Evolutionary conservation across 2,329 filamentous ascomycete genomes (phyloP).

Genomic region (Aspergillus texensis): DNA sequence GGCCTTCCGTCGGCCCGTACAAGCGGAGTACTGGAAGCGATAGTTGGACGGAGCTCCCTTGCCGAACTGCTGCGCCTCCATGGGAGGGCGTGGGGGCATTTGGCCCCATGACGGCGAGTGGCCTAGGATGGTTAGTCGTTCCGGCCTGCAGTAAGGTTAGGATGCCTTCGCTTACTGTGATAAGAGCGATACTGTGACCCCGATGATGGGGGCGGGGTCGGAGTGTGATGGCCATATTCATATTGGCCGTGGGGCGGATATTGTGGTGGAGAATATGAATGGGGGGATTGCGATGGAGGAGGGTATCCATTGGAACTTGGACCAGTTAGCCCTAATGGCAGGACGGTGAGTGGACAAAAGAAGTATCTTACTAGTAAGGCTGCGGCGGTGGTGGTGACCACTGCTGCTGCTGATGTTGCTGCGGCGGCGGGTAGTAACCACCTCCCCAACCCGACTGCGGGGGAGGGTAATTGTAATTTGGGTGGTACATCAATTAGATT

Average conservation of each 20-base stretch:
- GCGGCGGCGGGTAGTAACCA: conserved; percentile 14
- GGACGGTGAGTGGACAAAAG: neutral
- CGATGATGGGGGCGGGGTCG: conserved; percentile 23
- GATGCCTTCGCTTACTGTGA: conserved; percentile 15
- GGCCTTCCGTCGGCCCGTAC: conserved; percentile 84
- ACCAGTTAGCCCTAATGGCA: neutral
- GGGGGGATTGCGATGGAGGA: conserved; percentile 5
- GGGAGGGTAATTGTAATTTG: conserved; percentile 14
- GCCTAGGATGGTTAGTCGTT: conserved; percentile 36
- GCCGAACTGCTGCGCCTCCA: conserved; percentile 71
- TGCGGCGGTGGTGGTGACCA: conserved; percentile 18
- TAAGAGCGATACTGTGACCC: conserved; percentile 16
- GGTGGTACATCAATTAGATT: conserved; percentile 26
- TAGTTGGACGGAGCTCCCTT: conserved; percentile 78
- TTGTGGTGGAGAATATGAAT: conserved; percentile 9
- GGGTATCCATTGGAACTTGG: conserved; percentile 10
- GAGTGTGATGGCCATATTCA: conserved; percentile 12
- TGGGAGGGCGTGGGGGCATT: conserved; percentile 67
- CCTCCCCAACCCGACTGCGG: conserved; percentile 20
- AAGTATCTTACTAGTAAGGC: conserved; percentile 15
- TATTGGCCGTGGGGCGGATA: conserved; percentile 7
- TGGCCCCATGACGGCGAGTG: conserved; percentile 56
- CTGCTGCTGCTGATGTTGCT: conserved; percentile 13
- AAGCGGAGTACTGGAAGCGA: conserved; percentile 89
- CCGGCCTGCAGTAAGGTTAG: neutral